Evolutionary conservation across 2,329 filamentous ascomycete genomes (phyloP).

Genomic region (Domatiomyces catenatus): DNA sequence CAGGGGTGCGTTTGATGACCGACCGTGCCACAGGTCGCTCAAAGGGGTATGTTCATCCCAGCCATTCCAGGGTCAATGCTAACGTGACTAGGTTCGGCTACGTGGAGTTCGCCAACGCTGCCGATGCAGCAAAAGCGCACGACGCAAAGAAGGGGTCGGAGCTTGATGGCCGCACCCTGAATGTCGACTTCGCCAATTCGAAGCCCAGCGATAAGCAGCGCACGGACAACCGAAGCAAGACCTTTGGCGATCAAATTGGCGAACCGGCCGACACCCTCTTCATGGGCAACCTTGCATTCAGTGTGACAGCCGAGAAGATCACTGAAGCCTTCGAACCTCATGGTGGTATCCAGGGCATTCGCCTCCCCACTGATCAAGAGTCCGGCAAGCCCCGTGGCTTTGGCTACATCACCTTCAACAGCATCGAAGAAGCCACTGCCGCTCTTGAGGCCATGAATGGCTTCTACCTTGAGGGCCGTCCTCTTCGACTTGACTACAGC

Average conservation of each 20-base stretch:
- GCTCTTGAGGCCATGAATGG: slow-evolving; percentile 59
- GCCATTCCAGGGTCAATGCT: slow-evolving; percentile 8
- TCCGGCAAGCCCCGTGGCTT: slow-evolving; percentile 79
- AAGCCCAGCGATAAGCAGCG: slow-evolving; percentile 47
- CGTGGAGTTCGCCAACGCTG: slow-evolving; percentile 62
- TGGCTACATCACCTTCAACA: slow-evolving; percentile 73
- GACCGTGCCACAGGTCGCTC: slow-evolving; percentile 68
- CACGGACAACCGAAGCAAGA: slow-evolving; percentile 36
- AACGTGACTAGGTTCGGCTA: slow-evolving; percentile 55
- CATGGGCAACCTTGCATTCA: slow-evolving; percentile 80
- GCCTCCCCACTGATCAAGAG: slow-evolving; percentile 77
- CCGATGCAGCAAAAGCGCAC: slow-evolving; percentile 55
- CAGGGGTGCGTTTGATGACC: slow-evolving; percentile 63
- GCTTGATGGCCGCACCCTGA: slow-evolving; percentile 58
- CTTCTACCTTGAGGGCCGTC: slow-evolving; percentile 53
- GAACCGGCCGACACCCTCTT: slow-evolving; percentile 76
- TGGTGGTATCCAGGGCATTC: slow-evolving; percentile 59
- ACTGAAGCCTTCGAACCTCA: slow-evolving; percentile 58
- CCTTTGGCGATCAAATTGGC: slow-evolving; percentile 64
- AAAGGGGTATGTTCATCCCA: slow-evolving; percentile 45
- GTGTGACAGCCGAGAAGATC: slow-evolving; percentile 61
- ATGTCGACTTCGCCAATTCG: slow-evolving; percentile 62
- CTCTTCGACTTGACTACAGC: slow-evolving; percentile 71
- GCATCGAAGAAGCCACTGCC: slow-evolving; percentile 65
- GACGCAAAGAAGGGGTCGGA: slow-evolving; percentile 60